Conservation (phyloP, 1,284 basidiomycete species). For the Boletus sp. region DNA sequence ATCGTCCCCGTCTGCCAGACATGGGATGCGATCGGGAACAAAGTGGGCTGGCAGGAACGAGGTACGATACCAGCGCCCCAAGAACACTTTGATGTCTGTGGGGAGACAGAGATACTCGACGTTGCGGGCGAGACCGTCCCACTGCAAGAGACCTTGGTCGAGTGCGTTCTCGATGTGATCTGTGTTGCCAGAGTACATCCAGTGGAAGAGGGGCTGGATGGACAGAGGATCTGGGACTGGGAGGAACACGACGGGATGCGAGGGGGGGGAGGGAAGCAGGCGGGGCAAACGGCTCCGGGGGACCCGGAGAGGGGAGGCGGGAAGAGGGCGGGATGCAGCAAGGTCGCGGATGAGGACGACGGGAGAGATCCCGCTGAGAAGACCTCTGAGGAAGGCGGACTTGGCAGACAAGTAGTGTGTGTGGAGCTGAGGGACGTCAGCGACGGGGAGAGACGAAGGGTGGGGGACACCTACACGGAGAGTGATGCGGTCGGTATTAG, state of each 20-base stretch:
- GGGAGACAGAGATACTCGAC: constrained; percentile 74
- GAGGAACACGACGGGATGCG: constrained; percentile 64
- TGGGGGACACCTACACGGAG: constrained; percentile 48
- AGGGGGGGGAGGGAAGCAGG: constrained; percentile 55
- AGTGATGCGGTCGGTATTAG: constrained; percentile 37
- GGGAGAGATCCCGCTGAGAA: constrained; percentile 62
- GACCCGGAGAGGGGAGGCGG: constrained; percentile 34
- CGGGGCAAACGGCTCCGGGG: constrained; percentile 56
- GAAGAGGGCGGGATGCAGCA: constrained; percentile 22
- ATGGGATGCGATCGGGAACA: constrained; percentile 9
- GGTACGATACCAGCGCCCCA: constrained; percentile 60
- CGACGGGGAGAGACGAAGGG: not conserved
- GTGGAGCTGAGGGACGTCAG: constrained; percentile 50
- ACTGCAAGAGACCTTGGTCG: constrained; percentile 54
- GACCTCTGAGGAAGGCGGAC: constrained; percentile 60
- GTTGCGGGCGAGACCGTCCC: constrained; percentile 78
- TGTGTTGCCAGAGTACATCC: constrained; percentile 73
- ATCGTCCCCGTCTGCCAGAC: constrained; percentile 19
- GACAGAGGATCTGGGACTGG: constrained; percentile 75
- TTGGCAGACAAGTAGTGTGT: constrained; percentile 70
- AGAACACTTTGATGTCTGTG: constrained; percentile 63
- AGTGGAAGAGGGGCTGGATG: constrained; percentile 67
- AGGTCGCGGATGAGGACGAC: constrained; percentile 48
- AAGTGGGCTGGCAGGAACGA: constrained; percentile 43
- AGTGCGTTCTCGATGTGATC: constrained; percentile 58